Evolutionary conservation across 1,284 basidiomycete species (phyloP).

Genomic region (Irpex sp.): DNA sequence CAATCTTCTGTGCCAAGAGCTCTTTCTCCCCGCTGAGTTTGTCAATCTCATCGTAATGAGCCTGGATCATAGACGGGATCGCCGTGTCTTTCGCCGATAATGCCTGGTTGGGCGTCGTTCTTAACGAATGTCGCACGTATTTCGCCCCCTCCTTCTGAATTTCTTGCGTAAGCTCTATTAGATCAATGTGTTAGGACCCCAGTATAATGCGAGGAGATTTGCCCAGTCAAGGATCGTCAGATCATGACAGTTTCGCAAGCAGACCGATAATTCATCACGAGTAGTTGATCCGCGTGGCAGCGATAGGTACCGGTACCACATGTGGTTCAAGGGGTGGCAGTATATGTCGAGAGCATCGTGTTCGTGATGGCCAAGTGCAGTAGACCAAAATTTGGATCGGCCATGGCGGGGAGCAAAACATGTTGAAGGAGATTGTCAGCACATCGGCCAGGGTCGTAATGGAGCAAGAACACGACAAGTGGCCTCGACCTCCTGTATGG

Average conservation of each 20-base stretch:
- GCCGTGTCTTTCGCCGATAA: constrained; percentile 32
- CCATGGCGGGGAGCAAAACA: not conserved
- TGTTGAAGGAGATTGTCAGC: not conserved
- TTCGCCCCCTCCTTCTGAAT: constrained; percentile 49
- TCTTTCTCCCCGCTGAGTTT: constrained; percentile 54
- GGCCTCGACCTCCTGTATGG: not conserved
- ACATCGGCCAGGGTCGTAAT: not conserved
- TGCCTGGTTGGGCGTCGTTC: constrained; percentile 28
- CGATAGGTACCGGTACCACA: not conserved
- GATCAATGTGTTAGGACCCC: not conserved
- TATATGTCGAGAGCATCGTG: not conserved
- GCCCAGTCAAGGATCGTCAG: not conserved
- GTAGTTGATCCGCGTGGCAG: not conserved
- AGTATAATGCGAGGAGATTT: not conserved
- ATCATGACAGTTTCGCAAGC: not conserved
- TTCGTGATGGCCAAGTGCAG: not conserved
- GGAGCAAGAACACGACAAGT: not conserved
- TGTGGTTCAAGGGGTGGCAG: not conserved
- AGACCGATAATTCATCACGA: not conserved
- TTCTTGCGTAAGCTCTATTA: constrained; percentile 49
- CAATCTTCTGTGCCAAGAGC: constrained; percentile 47
- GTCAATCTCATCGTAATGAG: constrained; percentile 52
- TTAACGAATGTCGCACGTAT: constrained; percentile 49
- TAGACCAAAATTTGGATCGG: not conserved
- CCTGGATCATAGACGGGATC: constrained; percentile 45